Evolutionary conservation across 805 yeast species (phyloP), one percentile per base, ranked within the genome.

Genomic region (Metschnikowia picachoensis): DNA sequence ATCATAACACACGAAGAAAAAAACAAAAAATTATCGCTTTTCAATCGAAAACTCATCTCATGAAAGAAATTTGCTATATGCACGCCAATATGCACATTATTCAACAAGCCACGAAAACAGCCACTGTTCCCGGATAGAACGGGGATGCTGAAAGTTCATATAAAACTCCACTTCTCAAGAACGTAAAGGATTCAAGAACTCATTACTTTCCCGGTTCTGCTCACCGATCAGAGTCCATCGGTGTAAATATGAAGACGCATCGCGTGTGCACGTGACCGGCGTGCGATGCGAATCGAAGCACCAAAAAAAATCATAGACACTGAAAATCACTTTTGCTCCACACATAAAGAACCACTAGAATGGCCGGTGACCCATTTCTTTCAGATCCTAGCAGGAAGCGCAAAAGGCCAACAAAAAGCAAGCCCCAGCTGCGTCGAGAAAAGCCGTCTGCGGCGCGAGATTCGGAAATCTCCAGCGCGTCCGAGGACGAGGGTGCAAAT

Each of bases 311-410:
- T 30, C 41, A 12, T 12, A 17, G 9, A 30, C 27, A 8, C 4
- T 15, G 11, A 27, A 6, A 12, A 28, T 4, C 25, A 20, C 25
- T 37, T 27, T 20, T 13, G 20, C 31, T 16, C 14, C 41, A 33
- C 31, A 28, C 35, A 20, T 20, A 20, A 20, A 20, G 25, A 5
- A 20, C 25, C 7, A 20, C 25, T 20, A 35, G 31, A 29, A 71
- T 79, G 83, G 78, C 78, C 39, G 76, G 76, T 46, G 87, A 82
- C 62, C 78, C 85, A 8, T 82, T 82, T 61, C 76, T 82, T 53
- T 71, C 79, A 14, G 86, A 80, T 57, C 85, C 86, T 41, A 68
- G 78, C 8, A 72, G 70, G 57, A 80, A 73, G 62, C 62, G 80
- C 49, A 76, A 70, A 60, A 66, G 78, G 48, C 50, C 63, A 30